Evolutionary conservation across 345 rosid species (phyloP).

Genomic region (Orychophragmus violaceus): DNA sequence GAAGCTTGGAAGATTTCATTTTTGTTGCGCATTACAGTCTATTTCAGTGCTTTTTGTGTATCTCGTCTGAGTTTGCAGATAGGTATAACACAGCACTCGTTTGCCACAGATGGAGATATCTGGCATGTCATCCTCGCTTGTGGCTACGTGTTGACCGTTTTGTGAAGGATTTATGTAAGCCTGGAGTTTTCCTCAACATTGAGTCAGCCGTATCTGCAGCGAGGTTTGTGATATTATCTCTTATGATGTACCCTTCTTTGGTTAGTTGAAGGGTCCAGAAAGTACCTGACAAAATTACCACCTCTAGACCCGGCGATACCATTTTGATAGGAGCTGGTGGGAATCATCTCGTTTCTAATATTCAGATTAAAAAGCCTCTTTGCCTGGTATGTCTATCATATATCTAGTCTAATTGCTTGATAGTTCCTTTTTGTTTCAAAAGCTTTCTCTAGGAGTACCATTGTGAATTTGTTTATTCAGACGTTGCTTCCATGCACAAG

Average conservation of each 20-base stretch:
- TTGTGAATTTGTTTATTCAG: neutral
- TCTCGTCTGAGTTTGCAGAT: constrained; percentile 84
- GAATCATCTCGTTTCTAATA: constrained; percentile 63
- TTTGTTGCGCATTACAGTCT: neutral
- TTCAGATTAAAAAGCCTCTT: constrained; percentile 82
- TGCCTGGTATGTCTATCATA: constrained; percentile 70
- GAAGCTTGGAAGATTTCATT: neutral
- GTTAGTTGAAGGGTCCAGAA: neutral
- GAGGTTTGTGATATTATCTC: constrained; percentile 47
- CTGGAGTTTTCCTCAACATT: constrained; percentile 67
- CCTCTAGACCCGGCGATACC: constrained; percentile 83
- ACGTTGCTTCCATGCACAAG: neutral
- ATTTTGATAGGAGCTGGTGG: constrained; percentile 88
- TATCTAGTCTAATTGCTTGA: neutral
- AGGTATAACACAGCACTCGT: constrained; percentile 99
- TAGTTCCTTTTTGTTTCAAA: neutral
- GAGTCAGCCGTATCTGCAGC: constrained; percentile 87
- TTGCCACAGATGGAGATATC: constrained; percentile 95
- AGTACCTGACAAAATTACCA: constrained; percentile 22
- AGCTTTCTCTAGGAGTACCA: neutral
- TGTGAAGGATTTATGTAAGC: constrained; percentile 46
- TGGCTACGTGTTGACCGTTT: constrained; percentile 94
- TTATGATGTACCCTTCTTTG: neutral
- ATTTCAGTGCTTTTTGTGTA: constrained; percentile 34
- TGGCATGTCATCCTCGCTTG: constrained; percentile 94